Evolutionary conservation across 2,329 filamentous ascomycete genomes (phyloP), one percentile per base, ranked within the genome.

Genomic region (Hypoxylon sp.): DNA sequence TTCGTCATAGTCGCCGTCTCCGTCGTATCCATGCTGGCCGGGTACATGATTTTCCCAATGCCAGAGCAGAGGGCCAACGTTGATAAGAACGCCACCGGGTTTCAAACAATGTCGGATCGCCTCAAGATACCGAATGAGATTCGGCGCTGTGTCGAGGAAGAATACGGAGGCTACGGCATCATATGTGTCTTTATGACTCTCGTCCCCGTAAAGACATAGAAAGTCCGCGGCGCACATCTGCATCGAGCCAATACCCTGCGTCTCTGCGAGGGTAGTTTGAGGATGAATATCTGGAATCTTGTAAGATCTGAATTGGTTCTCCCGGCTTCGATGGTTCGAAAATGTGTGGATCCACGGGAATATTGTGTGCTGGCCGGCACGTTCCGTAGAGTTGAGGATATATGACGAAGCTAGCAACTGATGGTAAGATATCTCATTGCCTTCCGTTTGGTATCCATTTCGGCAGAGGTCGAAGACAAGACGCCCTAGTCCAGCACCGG

Each of bases 381-480:
- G 67, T 0, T 75, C 63, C 3, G 86, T 89, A 62, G 78, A 79
- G 69, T 93, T 92, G 36, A 92, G 81, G 11, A 92, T 81, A 67
- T 89, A 87, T 0, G 82, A 83, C 4, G 90, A 95, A 1, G 91
- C 91, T 50, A 97, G 78, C n/a, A 99, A 82, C 69, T 96, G 91
- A 70, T 99, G 94, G 67, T 96, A 97, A 2, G 92, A 97, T 55
- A 97, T 96, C 72, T 99, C 90, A 67, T 97, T 97, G 19, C 93
- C 93, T 70, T 97, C 91, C 0, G 85, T 82, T 7, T 81, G 75
- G 69, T 86, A 95, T 7, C 94, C 92, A 1, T 75, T 77, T 19
- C 75, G 75, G 67, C 87, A 91, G 9, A 97, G 77, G 32, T 99
- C 94, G 64, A 95, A 96, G 0, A 97, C 90, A 2, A 97, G 76